Conservation (phyloP, 371 early-diverging fungal species). For the Batrachochytrium dendrobatidis region DNA sequence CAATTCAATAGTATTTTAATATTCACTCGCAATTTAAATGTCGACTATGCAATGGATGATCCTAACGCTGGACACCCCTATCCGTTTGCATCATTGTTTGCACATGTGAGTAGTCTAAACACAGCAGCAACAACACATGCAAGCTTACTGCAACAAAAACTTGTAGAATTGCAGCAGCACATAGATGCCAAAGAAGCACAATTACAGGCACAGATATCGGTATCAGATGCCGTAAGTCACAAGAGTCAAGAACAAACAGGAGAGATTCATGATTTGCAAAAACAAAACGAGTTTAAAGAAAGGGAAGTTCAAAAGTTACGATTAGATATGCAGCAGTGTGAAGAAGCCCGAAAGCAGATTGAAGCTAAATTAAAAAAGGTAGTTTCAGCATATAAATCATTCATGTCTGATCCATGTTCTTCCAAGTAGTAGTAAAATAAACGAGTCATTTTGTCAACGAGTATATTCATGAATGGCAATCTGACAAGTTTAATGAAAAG, state of each 20-base stretch:
- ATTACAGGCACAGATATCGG: background rate
- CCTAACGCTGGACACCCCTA: slow-evolving; percentile 7
- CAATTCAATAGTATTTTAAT: slow-evolving; percentile 15
- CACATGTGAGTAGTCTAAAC: slow-evolving; percentile 7
- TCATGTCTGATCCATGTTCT: slow-evolving; percentile 2
- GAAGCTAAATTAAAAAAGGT: slow-evolving; percentile 14
- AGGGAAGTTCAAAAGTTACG: slow-evolving; percentile 9
- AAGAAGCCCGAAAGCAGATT: background rate
- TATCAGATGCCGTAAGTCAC: background rate
- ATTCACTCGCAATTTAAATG: background rate
- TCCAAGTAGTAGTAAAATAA: too few relatives aligned
- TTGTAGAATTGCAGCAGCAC: background rate
- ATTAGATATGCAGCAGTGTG: slow-evolving; percentile 3
- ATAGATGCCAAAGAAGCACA: slow-evolving; percentile 1
- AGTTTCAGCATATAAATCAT: slow-evolving; percentile 7
- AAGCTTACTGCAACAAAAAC: background rate
- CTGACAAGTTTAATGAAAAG: too few relatives aligned
- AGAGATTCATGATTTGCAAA: slow-evolving; percentile 4
- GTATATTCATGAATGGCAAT: too few relatives aligned
- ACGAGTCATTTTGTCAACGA: too few relatives aligned
- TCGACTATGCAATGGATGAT: background rate
- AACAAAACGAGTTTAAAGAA: slow-evolving; percentile 1
- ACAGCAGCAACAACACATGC: background rate
- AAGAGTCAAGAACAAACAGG: background rate
- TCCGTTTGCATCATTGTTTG: slow-evolving; percentile 10